Base-by-base conservation (phyloP, 2,329 filamentous ascomycete genomes). In the Aspergillus sp. region DNA sequence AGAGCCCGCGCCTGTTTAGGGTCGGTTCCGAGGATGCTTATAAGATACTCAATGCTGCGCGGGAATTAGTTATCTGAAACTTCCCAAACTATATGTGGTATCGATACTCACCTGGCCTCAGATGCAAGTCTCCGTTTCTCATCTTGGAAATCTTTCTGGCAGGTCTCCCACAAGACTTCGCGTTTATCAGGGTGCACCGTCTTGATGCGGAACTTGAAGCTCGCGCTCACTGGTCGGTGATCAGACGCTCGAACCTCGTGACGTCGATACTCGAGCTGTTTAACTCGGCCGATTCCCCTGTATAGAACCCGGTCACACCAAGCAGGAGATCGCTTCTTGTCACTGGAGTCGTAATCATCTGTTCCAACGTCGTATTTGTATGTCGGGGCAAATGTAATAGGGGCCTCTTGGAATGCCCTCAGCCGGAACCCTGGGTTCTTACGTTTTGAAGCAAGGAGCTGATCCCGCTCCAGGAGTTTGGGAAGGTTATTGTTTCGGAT, bases 281-380 rank as follows among this genome's bases (percentile, higher is more conserved):
- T 88, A 66, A 98, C 87, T 56, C 90, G 86, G 27, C 90, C 91
- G 12, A 89, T 76, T 21, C 91, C 91, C 21, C 93, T 85, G 66
- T 91, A 96, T n/a, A 99, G 79, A 39, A 99, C 78, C 37, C 95
- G 86, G 78, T 99, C 95, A 73, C 95, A 99, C 95, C 95, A 99
- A 1, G 95, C 95, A 0, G 95, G 95, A 21, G 91, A 89, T 50
- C 95, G 86, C 73, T 91, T 91, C 81, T 99, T 99, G 74, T 99
- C 95, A 66, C 90, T 93, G 0, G 90, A 89, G 72, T 99, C 95
- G 73, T 98, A 99, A 6, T 86, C 89, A 70, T 98, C 93, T 0
- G 91, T 96, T 15, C 93, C 93, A 0, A 98, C 91, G 66, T 99
- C 95, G 73, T 99, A 99, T 73, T 99, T 99, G 81, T 99, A 99